These are phyloP conservation scores for Wickerhamiella siamensis DNA, from an alignment of 805 yeast genomes.

Conservation along the genomic window DNA sequence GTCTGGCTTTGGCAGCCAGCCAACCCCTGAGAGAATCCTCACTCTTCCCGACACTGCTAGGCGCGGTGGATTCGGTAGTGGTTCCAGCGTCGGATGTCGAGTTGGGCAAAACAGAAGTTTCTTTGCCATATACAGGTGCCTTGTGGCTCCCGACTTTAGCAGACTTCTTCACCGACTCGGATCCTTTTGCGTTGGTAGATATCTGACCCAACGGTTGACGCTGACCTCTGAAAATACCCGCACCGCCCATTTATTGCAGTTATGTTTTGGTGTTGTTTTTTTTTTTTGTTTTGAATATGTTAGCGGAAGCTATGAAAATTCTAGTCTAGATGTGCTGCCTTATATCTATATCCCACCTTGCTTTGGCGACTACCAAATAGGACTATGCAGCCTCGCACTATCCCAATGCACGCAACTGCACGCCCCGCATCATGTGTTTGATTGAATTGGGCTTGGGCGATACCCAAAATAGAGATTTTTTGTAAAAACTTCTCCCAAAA, in stretches of 20 bases:
- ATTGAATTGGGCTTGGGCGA: no score
- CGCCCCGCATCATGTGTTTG: no score
- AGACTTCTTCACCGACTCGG: background rate
- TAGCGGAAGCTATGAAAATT: no score
- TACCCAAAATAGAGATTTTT: no score
- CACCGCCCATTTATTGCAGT: slow-evolving; percentile 1
- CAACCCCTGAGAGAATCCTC: slow-evolving; percentile 2
- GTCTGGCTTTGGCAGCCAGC: slow-evolving; percentile 1
- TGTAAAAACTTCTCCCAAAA: no score
- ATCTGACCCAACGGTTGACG: slow-evolving; percentile 4
- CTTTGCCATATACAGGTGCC: no score
- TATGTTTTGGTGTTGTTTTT: background rate
- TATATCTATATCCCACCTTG: no score
- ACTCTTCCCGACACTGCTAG: background rate
- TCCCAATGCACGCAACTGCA: background rate
- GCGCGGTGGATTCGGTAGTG: background rate
- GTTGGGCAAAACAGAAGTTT: no score
- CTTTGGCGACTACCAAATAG: no score
- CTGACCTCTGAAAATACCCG: slow-evolving; percentile 2
- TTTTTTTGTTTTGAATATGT: no score
- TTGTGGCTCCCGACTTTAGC: background rate
- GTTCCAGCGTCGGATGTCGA: background rate
- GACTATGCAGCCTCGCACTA: background rate
- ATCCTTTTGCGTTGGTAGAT: slow-evolving; percentile 1
- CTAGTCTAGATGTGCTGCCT: no score